These are phyloP conservation scores for Plasmodium vinckei DNA, from an alignment of 169 alveolate genomes.

Conservation along the genomic window DNA sequence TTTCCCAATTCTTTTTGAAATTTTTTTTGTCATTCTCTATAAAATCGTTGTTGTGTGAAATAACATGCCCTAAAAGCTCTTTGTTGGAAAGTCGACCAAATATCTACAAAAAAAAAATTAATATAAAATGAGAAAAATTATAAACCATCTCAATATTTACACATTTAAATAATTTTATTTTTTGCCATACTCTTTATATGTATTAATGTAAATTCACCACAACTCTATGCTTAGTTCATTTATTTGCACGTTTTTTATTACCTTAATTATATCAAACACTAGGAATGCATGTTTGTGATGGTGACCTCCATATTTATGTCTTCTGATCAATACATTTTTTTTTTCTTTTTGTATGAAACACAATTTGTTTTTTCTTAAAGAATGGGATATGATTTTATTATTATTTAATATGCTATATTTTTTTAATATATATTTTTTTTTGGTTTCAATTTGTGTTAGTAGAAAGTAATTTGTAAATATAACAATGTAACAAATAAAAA, in stretches of 20 bases:
- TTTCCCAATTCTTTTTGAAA: conserved; percentile 64
- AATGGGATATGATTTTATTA: no score
- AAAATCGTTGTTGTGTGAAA: conserved; percentile 69
- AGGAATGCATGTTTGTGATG: conserved; percentile 13
- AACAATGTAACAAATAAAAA: conserved; percentile 4
- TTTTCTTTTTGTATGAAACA: neutral
- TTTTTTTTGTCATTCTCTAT: conserved; percentile 26
- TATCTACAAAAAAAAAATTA: conserved; percentile 27
- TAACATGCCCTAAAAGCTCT: conserved; percentile 70
- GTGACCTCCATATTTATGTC: neutral
- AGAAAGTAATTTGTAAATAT: conserved; percentile 11
- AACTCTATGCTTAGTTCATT: neutral
- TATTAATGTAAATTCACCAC: neutral
- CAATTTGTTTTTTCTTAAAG: no score
- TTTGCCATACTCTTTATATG: neutral
- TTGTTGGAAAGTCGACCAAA: conserved; percentile 69
- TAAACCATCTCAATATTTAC: neutral
- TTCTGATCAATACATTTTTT: conserved; percentile 4
- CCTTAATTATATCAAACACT: conserved; percentile 67
- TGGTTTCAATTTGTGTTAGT: conserved; percentile 28
- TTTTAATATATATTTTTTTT: neutral
- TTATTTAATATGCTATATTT: no score
- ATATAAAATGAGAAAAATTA: neutral
- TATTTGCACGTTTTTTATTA: conserved; percentile 5
- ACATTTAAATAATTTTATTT: neutral